phyloP scores from a whole-genome alignment of 352 stramenopile genomes.

The Globisporangium viniferum region DNA sequence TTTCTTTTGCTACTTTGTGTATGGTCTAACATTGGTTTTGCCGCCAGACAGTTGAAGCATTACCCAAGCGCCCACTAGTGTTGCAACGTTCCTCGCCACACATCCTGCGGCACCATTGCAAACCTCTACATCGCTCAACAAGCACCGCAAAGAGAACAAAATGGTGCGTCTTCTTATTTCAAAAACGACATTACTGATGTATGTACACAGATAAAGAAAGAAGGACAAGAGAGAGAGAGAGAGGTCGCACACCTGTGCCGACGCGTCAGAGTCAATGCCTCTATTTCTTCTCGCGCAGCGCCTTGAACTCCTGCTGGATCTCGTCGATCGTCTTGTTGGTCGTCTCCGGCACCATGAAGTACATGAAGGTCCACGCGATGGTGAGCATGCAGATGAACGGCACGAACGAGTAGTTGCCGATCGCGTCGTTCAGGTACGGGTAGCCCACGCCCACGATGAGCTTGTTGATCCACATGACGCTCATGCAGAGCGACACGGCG shows the following conservation, averaged over 20 bases:
- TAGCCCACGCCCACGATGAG: slow-evolving; percentile 35
- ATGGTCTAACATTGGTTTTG: background rate
- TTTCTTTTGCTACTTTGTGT: background rate
- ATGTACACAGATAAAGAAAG: too few species aligned
- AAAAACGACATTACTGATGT: background rate
- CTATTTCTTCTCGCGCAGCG: slow-evolving; percentile 16
- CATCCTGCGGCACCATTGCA: too few species aligned
- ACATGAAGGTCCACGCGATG: slow-evolving; percentile 9
- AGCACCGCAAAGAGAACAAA: background rate
- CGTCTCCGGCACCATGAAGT: slow-evolving; percentile 19
- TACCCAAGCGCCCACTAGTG: background rate
- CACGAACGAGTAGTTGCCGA: slow-evolving; percentile 31
- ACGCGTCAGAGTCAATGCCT: too few species aligned
- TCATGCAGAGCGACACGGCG: slow-evolving; percentile 37
- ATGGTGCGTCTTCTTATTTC: background rate
- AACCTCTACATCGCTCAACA: background rate
- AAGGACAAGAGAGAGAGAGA: background rate
- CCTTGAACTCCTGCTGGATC: slow-evolving; percentile 21
- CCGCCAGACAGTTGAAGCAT: background rate
- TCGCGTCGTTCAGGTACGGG: slow-evolving; percentile 32
- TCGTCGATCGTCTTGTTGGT: slow-evolving; percentile 26
- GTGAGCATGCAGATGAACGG: slow-evolving; percentile 29
- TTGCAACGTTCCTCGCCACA: background rate
- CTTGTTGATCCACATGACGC: slow-evolving; percentile 13
- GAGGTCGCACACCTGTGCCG: background rate